Percentiles rank a stretch among this genome's conserved stretches.
These are phyloP conservation scores for Cocos nucifera DNA, from an alignment of 176 grass and related monocot genomes.

Conservation along the genomic window DNA sequence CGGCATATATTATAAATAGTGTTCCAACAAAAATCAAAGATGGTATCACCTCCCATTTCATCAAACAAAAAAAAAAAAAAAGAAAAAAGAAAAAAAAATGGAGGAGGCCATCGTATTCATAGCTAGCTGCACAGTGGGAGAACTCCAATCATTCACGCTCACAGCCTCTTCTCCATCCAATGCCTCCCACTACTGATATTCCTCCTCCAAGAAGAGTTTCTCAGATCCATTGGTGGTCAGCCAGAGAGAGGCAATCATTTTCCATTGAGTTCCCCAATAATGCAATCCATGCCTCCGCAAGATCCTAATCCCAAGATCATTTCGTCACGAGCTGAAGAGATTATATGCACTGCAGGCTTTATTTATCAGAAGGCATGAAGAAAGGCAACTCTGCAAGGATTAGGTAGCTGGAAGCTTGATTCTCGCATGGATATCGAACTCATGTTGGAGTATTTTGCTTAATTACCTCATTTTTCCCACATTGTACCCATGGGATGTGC, in stretches of 20 bases:
- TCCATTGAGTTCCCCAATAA: conserved; percentile 7
- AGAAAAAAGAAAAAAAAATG: too few relatives aligned
- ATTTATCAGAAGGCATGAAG: conserved; percentile 25
- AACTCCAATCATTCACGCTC: conserved; percentile 2
- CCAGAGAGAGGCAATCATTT: conserved; percentile 11
- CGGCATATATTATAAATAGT: too few relatives aligned
- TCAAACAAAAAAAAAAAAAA: too few relatives aligned
- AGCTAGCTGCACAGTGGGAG: conserved; percentile 7
- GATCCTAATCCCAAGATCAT: conserved; percentile 5
- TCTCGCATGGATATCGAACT: too few relatives aligned
- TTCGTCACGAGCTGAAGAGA: conserved; percentile 23
- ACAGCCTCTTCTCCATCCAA: conserved; percentile 7
- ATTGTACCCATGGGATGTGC: too few relatives aligned
- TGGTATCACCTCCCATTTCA: too few relatives aligned
- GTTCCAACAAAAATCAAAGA: too few relatives aligned
- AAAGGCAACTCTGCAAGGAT: conserved; percentile 9
- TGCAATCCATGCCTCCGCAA: conserved; percentile 19
- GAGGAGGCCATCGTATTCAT: background rate
- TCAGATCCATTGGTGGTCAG: conserved; percentile 18
- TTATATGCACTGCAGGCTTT: conserved; percentile 17
- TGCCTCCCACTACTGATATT: conserved; percentile 12
- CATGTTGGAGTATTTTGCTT: too few relatives aligned
- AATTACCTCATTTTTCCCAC: too few relatives aligned
- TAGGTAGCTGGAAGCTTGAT: too few relatives aligned
- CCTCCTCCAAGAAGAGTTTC: conserved; percentile 16